phyloP scores from a whole-genome alignment of 202 grass and related monocot genomes.

The Saccharum hybrid region DNA sequence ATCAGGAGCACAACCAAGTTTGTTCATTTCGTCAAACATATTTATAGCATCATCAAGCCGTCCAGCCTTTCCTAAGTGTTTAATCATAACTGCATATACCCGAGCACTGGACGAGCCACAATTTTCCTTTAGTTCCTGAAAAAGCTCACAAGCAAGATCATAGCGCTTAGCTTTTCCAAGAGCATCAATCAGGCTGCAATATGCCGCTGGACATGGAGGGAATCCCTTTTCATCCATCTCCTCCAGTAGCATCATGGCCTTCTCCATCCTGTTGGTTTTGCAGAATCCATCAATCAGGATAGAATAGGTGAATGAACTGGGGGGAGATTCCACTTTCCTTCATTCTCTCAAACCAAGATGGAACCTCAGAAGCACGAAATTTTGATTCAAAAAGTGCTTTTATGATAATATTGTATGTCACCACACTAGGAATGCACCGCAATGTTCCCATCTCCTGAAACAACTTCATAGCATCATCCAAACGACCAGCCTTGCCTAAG shows the following conservation, averaged over 20 bases:
- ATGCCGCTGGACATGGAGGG: constrained; percentile 76
- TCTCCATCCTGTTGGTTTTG: constrained; percentile 87
- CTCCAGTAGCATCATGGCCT: constrained; percentile 83
- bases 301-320: constrained; percentile 92
- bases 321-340: constrained; percentile 77
- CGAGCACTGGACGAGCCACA: constrained; percentile 81
- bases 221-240: constrained; percentile 97
- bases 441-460: constrained; percentile 78
- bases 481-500: constrained; percentile 74
- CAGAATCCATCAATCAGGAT: constrained; percentile 97
- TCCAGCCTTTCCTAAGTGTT: constrained; percentile 91
- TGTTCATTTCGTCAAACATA: constrained; percentile 96
- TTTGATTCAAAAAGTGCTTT: constrained; percentile 90
- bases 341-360: constrained; percentile 84
- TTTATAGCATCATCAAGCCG: constrained; percentile 75
- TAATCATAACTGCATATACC: constrained; percentile 98
- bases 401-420: constrained; percentile 92
- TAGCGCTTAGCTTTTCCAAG: constrained; percentile 91
- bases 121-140: constrained; percentile 94
- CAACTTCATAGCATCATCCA: constrained; percentile 80
- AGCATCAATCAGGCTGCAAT: constrained; percentile 93
- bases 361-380: constrained; percentile 61
- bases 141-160: constrained; percentile 82
- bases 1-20: constrained; percentile 79
- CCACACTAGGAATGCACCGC: constrained; percentile 70